Conservation (phyloP, 1,139 yeast species). For the Blastobotrys indianensis region DNA sequence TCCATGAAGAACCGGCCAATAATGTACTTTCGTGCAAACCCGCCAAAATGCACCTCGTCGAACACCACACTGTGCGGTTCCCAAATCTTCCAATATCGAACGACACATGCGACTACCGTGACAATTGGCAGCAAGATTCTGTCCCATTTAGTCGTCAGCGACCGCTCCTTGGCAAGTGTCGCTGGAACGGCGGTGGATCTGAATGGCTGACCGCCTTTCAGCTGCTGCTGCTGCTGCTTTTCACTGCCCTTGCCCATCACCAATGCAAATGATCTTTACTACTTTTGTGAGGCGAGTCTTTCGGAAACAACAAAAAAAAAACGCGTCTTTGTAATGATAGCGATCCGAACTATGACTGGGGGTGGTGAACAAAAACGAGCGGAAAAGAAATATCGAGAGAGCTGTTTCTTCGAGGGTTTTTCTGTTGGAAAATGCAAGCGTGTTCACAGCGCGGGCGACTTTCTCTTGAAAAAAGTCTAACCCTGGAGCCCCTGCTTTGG, state of each 20-base stretch:
- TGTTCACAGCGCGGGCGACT: too few relatives aligned
- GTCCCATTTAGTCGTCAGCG: conserved; percentile 24
- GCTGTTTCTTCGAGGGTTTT: conserved; percentile 6
- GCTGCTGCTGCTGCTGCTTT: too few relatives aligned
- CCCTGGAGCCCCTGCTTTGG: background rate
- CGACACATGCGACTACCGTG: conserved; percentile 46
- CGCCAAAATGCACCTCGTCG: conserved; percentile 82
- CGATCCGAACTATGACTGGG: too few relatives aligned
- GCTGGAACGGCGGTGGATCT: conserved; percentile 43
- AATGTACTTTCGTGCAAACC: conserved; percentile 58
- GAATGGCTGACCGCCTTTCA: conserved; percentile 20
- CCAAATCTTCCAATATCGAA: conserved; percentile 58
- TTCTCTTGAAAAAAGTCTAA: background rate
- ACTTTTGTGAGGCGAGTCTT: too few relatives aligned
- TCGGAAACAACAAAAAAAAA: background rate
- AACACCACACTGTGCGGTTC: conserved; percentile 81
- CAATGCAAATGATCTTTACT: too few relatives aligned
- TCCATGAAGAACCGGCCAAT: conserved; percentile 81
- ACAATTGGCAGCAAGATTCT: conserved; percentile 42
- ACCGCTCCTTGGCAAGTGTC: conserved; percentile 32
- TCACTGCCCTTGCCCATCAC: background rate
- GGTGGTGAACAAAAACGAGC: background rate
- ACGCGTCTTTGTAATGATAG: too few relatives aligned
- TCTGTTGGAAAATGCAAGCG: background rate
- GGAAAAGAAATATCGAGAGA: background rate